A percentile compares a stretch with the other conserved stretches of the same genome.
Evolutionary conservation across 179 eudicot genomes (phyloP).

Genomic region (Gypsophila paniculata): DNA sequence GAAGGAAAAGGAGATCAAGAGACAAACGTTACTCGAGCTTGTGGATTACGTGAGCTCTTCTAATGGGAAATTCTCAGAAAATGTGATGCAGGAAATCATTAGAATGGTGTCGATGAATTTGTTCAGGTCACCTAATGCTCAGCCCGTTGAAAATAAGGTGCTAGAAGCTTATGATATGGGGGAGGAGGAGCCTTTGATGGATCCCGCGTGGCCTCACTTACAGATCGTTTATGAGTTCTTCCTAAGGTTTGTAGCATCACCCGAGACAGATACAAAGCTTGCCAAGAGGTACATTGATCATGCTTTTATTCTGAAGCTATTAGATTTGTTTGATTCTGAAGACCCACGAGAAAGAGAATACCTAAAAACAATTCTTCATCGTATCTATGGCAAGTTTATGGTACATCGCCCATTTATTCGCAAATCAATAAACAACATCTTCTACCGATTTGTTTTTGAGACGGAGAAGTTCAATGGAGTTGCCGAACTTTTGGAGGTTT

Average conservation of each 20-base stretch:
- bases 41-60: constrained; percentile 52
- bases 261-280: constrained; percentile 56
- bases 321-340: constrained; percentile 62
- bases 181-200: constrained; percentile 66
- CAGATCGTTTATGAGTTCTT: constrained; percentile 60
- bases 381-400: constrained; percentile 67
- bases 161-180: constrained; percentile 50
- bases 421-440: constrained; percentile 57
- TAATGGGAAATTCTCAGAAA: constrained; percentile 48
- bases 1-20: constrained; percentile 56
- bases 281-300: constrained; percentile 63
- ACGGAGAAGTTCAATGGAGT: constrained; percentile 60
- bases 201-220: constrained; percentile 67
- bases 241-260: constrained; percentile 55
- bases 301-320: constrained; percentile 47
- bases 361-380: constrained; percentile 58
- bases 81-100: constrained; percentile 46
- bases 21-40: constrained; percentile 54
- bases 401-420: constrained; percentile 62
- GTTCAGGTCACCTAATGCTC: constrained; percentile 45
- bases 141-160: constrained; percentile 47
- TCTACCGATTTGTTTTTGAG: constrained; percentile 48
- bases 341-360: constrained; percentile 64
- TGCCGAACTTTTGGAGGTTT: constrained; percentile 63
- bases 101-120: constrained; percentile 54